Conservation (phyloP, 306 rosid species). For the Alnus glutinosa region DNA sequence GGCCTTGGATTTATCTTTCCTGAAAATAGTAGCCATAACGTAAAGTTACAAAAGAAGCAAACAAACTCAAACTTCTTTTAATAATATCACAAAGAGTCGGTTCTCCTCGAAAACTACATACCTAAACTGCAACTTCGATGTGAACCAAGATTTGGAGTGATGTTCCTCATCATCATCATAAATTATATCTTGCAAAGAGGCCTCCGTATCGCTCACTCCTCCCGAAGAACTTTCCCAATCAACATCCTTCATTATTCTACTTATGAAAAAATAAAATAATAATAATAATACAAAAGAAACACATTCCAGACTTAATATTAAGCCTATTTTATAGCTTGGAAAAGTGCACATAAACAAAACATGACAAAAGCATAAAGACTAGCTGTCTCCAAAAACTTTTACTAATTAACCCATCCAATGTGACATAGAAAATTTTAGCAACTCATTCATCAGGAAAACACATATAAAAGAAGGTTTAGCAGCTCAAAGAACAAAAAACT, state of each 20-base stretch:
- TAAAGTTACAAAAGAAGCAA: conserved; percentile 1
- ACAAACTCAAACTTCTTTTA: not conserved
- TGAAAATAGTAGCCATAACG: conserved; percentile 16
- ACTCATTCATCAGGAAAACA: not conserved
- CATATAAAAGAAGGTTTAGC: not conserved
- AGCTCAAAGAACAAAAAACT: not conserved
- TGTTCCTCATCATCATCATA: conserved; percentile 46
- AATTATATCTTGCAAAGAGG: conserved; percentile 31
- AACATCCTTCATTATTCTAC: conserved; percentile 37
- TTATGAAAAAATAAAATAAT: not conserved
- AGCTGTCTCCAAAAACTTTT: not conserved
- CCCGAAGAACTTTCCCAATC: conserved; percentile 32
- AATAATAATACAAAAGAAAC: not conserved
- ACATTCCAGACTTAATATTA: not conserved
- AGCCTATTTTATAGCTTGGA: not conserved
- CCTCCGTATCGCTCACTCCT: conserved; percentile 41
- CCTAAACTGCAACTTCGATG: conserved; percentile 70
- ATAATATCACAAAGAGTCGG: not conserved
- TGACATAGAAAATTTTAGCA: not conserved
- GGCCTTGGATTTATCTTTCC: conserved; percentile 52
- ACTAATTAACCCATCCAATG: not conserved
- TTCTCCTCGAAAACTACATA: conserved; percentile 12
- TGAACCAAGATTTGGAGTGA: conserved; percentile 37
- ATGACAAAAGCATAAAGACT: not conserved
- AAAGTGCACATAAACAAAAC: not conserved